Evolutionary conservation across 2,329 filamentous ascomycete genomes (phyloP).

Genomic region (Hypomyces rosellus): DNA sequence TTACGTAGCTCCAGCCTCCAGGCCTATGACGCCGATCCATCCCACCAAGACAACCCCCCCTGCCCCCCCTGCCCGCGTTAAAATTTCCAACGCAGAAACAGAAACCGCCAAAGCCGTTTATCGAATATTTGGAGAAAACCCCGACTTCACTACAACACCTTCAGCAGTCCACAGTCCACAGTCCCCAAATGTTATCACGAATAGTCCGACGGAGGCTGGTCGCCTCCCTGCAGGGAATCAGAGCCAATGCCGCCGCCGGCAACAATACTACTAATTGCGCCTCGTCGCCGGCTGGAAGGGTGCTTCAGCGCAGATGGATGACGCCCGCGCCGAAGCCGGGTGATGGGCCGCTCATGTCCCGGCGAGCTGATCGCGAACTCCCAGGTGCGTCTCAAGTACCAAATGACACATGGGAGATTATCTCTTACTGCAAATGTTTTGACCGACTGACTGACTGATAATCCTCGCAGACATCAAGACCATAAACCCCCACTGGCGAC

Average conservation of each 20-base stretch:
- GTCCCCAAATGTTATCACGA: slow-evolving; percentile 15
- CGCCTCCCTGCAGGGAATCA: slow-evolving; percentile 18
- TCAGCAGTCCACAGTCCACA: not conserved
- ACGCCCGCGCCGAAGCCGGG: slow-evolving; percentile 52
- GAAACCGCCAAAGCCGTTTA: not conserved
- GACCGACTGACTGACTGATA: no score
- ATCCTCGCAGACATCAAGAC: slow-evolving; percentile 35
- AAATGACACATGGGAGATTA: no score
- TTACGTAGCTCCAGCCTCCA: no score
- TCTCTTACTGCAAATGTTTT: no score
- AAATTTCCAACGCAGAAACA: no score
- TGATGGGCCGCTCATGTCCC: slow-evolving; percentile 58
- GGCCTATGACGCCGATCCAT: no score
- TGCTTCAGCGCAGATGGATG: slow-evolving; percentile 39
- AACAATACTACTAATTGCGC: slow-evolving; percentile 10
- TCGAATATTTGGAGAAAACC: not conserved
- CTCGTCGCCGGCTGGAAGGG: not conserved
- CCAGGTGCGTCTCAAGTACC: no score
- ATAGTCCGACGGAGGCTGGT: slow-evolving; percentile 19
- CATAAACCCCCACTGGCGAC: slow-evolving; percentile 54
- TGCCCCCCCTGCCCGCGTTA: no score
- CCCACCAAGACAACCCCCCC: no score
- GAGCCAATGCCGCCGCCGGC: slow-evolving; percentile 2
- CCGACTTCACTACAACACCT: not conserved
- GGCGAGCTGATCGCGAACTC: slow-evolving; percentile 59